phyloP scores from a whole-genome alignment of 1,284 basidiomycete genomes.

The Ustilago hordei region DNA sequence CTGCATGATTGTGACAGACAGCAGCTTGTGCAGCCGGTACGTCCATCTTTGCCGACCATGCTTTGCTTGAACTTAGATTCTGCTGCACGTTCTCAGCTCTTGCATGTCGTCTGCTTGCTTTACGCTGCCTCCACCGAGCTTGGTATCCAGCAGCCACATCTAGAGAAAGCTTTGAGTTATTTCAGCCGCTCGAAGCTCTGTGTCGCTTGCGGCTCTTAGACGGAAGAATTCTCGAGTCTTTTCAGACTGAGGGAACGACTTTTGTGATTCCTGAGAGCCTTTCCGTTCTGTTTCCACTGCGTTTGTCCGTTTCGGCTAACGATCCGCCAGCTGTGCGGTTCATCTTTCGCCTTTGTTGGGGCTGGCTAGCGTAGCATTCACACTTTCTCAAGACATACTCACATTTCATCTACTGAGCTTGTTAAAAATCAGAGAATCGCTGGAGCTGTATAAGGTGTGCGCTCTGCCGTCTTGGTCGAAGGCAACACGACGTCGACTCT shows the following conservation, averaged over 20 bases:
- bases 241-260: background rate
- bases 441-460: background rate
- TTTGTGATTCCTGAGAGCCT: background rate
- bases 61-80: slow-evolving; percentile 23
- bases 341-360: background rate
- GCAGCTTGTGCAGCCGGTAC: slow-evolving; percentile 18
- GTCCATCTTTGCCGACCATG: slow-evolving; percentile 24
- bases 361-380: background rate
- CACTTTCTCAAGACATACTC: background rate
- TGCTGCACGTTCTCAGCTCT: slow-evolving; percentile 38
- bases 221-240: background rate
- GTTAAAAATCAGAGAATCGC: no score
- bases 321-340: background rate
- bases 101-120: slow-evolving; percentile 8
- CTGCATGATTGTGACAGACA: slow-evolving; percentile 21
- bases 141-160: background rate
- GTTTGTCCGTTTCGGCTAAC: background rate
- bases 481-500: background rate
- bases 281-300: background rate
- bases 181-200: background rate
- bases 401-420: background rate
- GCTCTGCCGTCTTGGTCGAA: background rate
- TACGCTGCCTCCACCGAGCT: background rate
- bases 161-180: background rate
- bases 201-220: background rate